These are phyloP conservation scores for Eruca vesicaria DNA, from an alignment of 441 rosid genomes.

Conservation along the genomic window DNA sequence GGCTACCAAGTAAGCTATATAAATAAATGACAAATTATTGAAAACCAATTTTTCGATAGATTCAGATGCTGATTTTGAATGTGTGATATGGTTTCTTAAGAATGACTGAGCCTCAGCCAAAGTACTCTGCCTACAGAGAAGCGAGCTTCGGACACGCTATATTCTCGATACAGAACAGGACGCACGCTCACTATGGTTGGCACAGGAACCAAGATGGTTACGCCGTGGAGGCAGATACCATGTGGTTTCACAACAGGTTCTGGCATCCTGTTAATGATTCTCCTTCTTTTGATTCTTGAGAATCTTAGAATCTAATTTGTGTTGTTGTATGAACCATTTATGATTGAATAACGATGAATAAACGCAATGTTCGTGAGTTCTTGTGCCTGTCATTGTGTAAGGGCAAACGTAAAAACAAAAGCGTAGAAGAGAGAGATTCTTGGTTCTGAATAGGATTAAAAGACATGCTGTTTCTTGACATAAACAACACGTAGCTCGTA, in stretches of 20 bases:
- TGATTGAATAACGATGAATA: not conserved
- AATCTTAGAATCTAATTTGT: not conserved
- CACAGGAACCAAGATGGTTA: constrained; percentile 84
- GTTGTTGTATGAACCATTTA: not conserved
- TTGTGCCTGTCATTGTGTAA: not conserved
- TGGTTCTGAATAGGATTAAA: not conserved
- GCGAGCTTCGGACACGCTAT: constrained; percentile 91
- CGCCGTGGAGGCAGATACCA: constrained; percentile 70
- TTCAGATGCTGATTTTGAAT: not conserved
- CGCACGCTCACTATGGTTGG: constrained; percentile 80
- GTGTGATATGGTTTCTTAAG: constrained; percentile 37
- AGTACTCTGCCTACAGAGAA: constrained; percentile 77
- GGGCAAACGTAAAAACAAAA: not conserved
- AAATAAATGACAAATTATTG: not conserved
- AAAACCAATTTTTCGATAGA: not conserved
- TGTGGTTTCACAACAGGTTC: constrained; percentile 77
- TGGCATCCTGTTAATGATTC: constrained; percentile 69
- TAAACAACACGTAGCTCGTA: too few species aligned
- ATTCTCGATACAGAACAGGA: constrained; percentile 66
- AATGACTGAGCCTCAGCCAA: constrained; percentile 85
- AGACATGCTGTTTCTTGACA: not conserved
- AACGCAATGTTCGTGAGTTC: not conserved
- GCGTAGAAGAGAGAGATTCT: not conserved
- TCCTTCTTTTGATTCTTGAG: constrained; percentile 22
- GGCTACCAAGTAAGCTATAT: constrained; percentile 56